Percentiles rank a stretch among this genome's conserved stretches.
These are phyloP conservation scores for Didymella segeticola DNA, from an alignment of 2,329 filamentous ascomycete genomes.

Conservation along the genomic window DNA sequence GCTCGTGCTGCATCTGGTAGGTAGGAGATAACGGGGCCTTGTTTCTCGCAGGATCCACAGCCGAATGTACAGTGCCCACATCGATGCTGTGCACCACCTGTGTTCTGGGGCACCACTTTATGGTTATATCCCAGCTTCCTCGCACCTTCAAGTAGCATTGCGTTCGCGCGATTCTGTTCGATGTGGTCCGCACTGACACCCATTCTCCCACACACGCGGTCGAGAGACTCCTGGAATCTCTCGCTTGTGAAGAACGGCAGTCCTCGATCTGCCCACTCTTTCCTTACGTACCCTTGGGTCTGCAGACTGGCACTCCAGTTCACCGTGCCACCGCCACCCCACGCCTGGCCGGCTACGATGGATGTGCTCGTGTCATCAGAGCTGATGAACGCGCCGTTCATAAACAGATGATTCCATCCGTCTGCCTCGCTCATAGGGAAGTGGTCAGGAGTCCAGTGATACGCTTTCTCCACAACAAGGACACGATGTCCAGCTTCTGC, in stretches of 20 bases:
- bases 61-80: slow-evolving; percentile 70
- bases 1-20: slow-evolving; percentile 79
- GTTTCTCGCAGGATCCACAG: slow-evolving; percentile 73
- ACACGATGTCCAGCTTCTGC: slow-evolving; percentile 78
- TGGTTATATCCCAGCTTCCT: slow-evolving; percentile 75
- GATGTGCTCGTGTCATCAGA: slow-evolving; percentile 60
- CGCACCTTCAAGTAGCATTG: slow-evolving; percentile 75
- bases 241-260: slow-evolving; percentile 76
- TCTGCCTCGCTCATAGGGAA: slow-evolving; percentile 75
- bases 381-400: slow-evolving; percentile 67
- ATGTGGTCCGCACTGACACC: slow-evolving; percentile 72
- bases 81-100: slow-evolving; percentile 73
- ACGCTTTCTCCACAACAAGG: slow-evolving; percentile 81
- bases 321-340: slow-evolving; percentile 85
- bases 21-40: slow-evolving; percentile 78
- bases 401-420: slow-evolving; percentile 70
- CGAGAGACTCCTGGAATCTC: slow-evolving; percentile 79
- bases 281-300: slow-evolving; percentile 76
- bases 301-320: slow-evolving; percentile 79
- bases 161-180: slow-evolving; percentile 76
- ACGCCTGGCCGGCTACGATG: slow-evolving; percentile 73
- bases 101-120: slow-evolving; percentile 78
- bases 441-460: slow-evolving; percentile 74
- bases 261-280: slow-evolving; percentile 77
- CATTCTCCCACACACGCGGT: slow-evolving; percentile 80